A percentile compares a stretch with the other conserved stretches of the same genome.
Evolutionary conservation across 1,139 yeast genomes (phyloP).

Genomic region (Hemisphaericaspora xylofermentans): DNA sequence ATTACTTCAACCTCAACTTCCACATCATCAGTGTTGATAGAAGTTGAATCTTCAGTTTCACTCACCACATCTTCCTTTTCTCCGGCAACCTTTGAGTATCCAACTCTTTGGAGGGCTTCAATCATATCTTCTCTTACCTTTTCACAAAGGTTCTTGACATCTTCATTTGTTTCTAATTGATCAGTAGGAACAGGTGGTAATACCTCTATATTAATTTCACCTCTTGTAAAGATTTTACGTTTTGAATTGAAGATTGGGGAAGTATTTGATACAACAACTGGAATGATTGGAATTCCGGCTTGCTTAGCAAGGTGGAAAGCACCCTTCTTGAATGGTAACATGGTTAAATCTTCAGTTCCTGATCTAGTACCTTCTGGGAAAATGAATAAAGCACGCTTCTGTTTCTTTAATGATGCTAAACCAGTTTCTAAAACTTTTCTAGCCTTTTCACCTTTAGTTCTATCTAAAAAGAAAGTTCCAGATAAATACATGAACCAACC

Average conservation of each 20-base stretch:
- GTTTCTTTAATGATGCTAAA: slow-evolving; percentile 53
- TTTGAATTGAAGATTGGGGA: slow-evolving; percentile 68
- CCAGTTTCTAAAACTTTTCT: slow-evolving; percentile 72
- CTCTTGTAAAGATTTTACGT: slow-evolving; percentile 54
- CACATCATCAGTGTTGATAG: slow-evolving; percentile 23
- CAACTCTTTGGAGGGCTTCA: slow-evolving; percentile 28
- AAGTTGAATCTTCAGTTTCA: slow-evolving; percentile 7
- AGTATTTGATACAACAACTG: slow-evolving; percentile 83
- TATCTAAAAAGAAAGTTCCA: slow-evolving; percentile 88
- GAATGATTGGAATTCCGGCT: slow-evolving; percentile 85
- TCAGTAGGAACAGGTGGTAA: slow-evolving; percentile 65
- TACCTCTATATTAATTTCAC: slow-evolving; percentile 63
- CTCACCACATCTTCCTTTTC: not conserved
- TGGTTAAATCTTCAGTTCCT: slow-evolving; percentile 59
- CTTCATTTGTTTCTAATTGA: slow-evolving; percentile 54
- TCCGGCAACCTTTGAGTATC: slow-evolving; percentile 26
- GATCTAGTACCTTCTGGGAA: slow-evolving; percentile 98
- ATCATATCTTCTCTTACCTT: slow-evolving; percentile 37
- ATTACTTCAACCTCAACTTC: slow-evolving; percentile 19
- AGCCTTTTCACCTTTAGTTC: slow-evolving; percentile 77
- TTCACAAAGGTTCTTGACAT: slow-evolving; percentile 51
- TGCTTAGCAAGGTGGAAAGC: slow-evolving; percentile 97
- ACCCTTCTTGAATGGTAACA: slow-evolving; percentile 92
- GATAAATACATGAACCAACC: slow-evolving; percentile 95
- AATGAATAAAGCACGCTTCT: slow-evolving; percentile 73